These are phyloP conservation scores for Cladophialophora exuberans DNA, from an alignment of 2,329 filamentous ascomycete genomes.

Conservation along the genomic window DNA sequence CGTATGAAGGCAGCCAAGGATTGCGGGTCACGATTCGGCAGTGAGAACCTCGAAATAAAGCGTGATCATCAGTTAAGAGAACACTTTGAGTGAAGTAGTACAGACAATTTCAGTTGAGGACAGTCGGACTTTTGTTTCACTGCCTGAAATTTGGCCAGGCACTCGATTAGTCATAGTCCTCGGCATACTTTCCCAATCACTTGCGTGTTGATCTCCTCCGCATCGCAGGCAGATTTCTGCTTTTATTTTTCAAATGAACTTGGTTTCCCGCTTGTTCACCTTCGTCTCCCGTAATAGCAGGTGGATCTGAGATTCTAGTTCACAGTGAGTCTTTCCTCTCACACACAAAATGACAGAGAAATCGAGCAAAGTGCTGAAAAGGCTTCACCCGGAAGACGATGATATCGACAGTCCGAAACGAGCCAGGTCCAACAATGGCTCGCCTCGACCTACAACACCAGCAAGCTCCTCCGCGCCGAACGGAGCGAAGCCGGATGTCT, in stretches of 20 bases:
- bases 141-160: too few species aligned
- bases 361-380: slow-evolving; percentile 45
- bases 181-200: not conserved
- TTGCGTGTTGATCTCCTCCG: slow-evolving; percentile 3
- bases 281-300: too few species aligned
- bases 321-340: slow-evolving; percentile 25
- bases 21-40: slow-evolving; percentile 70
- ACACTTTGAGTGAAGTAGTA: too few species aligned
- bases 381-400: slow-evolving; percentile 53
- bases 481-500: slow-evolving; percentile 42
- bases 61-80: too few species aligned
- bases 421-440: slow-evolving; percentile 55
- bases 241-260: not conserved
- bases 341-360: slow-evolving; percentile 24
- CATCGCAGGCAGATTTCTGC: not conserved
- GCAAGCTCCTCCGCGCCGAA: slow-evolving; percentile 34
- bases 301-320: too few species aligned
- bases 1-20: slow-evolving; percentile 43
- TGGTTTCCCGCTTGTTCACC: not conserved
- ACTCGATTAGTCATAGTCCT: too few species aligned
- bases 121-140: too few species aligned
- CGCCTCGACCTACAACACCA: slow-evolving; percentile 46
- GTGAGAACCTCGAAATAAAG: slow-evolving; percentile 83
- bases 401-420: slow-evolving; percentile 50
- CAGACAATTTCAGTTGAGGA: too few species aligned